phyloP scores from a whole-genome alignment of 495 filamentous ascomycete genomes.

The Friedmanniomyces simplex region DNA sequence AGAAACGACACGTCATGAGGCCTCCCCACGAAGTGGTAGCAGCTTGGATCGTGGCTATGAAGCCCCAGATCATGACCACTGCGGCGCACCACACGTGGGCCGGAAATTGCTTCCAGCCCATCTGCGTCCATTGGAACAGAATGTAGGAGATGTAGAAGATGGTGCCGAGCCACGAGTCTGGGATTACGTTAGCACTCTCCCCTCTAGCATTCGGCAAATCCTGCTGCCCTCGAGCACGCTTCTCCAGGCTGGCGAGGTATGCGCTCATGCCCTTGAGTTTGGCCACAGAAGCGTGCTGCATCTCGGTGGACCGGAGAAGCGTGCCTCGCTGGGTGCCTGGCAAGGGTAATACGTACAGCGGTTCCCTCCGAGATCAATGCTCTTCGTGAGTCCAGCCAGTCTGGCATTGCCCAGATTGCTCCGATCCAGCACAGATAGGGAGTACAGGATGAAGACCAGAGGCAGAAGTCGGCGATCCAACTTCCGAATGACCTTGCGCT shows the following conservation, averaged over 20 bases:
- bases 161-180: conserved; percentile 25
- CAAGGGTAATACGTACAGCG: not conserved
- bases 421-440: conserved; percentile 70
- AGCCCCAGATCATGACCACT: conserved; percentile 27
- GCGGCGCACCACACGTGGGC: conserved; percentile 25
- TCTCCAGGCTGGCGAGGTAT: too few relatives aligned
- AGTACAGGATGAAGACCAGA: conserved; percentile 70
- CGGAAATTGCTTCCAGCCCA: conserved; percentile 28
- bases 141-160: conserved; percentile 31
- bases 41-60: conserved; percentile 26
- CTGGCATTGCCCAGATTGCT: conserved; percentile 39
- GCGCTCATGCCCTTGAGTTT: too few relatives aligned
- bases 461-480: conserved; percentile 66
- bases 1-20: conserved; percentile 41
- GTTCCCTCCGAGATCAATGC: conserved; percentile 16
- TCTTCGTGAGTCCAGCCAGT: conserved; percentile 52
- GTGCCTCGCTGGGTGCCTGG: not conserved
- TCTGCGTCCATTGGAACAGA: conserved; percentile 26
- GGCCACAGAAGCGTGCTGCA: too few relatives aligned
- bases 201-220: not conserved
- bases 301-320: too few relatives aligned
- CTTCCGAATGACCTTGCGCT: conserved; percentile 56
- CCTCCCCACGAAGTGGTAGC: conserved; percentile 19
- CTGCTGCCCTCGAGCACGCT: not conserved
- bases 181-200: not conserved